Percentiles rank a stretch among this genome's conserved stretches.
Conservation (phyloP, 2,329 filamentous ascomycete species). For the Xylariaceae sp. region DNA sequence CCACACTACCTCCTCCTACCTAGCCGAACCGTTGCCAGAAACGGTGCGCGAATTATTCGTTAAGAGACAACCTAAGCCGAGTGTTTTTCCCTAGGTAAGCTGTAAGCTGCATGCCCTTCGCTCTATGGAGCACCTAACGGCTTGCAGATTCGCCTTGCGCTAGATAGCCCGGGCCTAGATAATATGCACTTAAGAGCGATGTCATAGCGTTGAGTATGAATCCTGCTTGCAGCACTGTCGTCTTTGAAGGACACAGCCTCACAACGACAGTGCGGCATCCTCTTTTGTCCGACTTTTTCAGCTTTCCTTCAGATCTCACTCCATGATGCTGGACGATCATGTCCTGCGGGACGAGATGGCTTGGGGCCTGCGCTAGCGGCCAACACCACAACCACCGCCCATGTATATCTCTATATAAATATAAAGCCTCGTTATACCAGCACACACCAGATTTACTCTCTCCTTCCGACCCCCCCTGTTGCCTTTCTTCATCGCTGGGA, state of each 20-base stretch:
- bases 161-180: not conserved
- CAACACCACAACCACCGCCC: not conserved
- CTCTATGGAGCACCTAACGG: not conserved
- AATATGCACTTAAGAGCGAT: constrained; percentile 15
- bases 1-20: too few species aligned
- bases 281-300: constrained; percentile 14
- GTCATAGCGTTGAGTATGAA: constrained; percentile 17
- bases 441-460: not conserved
- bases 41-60: constrained; percentile 15
- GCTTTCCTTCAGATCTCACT: constrained; percentile 5
- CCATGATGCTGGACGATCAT: not conserved
- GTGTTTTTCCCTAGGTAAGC: not conserved
- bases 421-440: constrained; percentile 2
- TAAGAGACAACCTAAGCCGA: not conserved
- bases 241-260: constrained; percentile 7
- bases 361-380: not conserved
- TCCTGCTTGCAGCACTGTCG: constrained; percentile 22
- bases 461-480: not conserved
- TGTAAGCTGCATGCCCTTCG: not conserved
- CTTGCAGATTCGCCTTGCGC: not conserved
- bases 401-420: not conserved
- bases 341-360: not conserved
- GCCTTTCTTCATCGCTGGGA: not conserved
- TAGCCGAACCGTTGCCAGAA: constrained; percentile 7
- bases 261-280: constrained; percentile 29